Evolutionary conservation across 306 rosid species (phyloP).

Genomic region (Morella rubra): DNA sequence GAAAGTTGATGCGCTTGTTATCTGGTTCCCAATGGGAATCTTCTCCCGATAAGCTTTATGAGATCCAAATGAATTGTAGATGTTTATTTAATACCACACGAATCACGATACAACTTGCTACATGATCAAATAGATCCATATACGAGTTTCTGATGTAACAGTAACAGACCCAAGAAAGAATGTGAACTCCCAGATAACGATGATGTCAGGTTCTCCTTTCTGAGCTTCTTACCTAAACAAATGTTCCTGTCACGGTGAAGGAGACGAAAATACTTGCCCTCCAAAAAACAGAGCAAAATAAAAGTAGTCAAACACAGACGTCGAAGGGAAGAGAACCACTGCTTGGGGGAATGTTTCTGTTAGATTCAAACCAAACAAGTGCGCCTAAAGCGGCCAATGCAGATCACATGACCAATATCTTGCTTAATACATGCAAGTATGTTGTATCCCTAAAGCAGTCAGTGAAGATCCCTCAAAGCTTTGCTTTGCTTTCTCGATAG

Average conservation of each 20-base stretch:
- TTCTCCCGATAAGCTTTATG: background rate
- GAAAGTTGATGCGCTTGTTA: background rate
- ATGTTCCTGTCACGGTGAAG: background rate
- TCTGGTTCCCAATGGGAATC: background rate
- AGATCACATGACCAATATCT: no score
- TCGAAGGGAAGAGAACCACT: background rate
- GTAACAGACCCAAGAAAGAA: background rate
- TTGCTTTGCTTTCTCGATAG: no score
- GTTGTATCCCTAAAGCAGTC: no score
- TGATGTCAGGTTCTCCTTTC: background rate
- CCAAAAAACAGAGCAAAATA: background rate
- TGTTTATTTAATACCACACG: conserved; percentile 3
- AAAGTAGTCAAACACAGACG: background rate
- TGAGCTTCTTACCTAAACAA: background rate
- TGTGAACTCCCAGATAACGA: background rate
- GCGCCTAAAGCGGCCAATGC: no score
- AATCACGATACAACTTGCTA: background rate
- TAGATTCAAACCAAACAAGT: background rate
- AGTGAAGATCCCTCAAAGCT: no score
- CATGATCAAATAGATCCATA: conserved; percentile 10
- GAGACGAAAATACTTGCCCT: no score
- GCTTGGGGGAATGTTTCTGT: background rate
- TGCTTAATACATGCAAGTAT: no score
- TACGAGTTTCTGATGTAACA: background rate
- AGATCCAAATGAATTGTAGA: background rate